Percentiles rank a stretch among this genome's conserved stretches.
phyloP scores from a whole-genome alignment of 495 filamentous ascomycete species.

The Lasiosphaeria hispida region DNA sequence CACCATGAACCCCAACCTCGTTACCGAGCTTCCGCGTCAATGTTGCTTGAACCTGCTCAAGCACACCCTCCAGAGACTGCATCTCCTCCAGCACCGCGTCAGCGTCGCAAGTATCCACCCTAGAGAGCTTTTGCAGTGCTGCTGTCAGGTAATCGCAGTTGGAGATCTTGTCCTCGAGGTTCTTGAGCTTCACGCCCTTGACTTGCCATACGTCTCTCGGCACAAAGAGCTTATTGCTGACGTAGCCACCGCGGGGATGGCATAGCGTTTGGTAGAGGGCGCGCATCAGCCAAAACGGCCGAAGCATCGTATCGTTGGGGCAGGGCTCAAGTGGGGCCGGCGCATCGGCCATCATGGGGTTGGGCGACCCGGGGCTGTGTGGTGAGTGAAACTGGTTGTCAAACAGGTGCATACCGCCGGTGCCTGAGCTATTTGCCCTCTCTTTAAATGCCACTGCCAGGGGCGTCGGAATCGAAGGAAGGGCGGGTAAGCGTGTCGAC shows the following conservation, averaged over 20 bases:
- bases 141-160: constrained; percentile 90
- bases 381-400: constrained; percentile 79
- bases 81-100: constrained; percentile 93
- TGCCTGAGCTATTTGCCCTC: constrained; percentile 48
- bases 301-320: constrained; percentile 77
- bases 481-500: constrained; percentile 39
- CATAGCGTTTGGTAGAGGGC: constrained; percentile 88
- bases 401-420: constrained; percentile 77
- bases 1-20: constrained; percentile 81
- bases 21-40: constrained; percentile 81
- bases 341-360: constrained; percentile 47
- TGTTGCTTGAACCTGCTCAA: constrained; percentile 77
- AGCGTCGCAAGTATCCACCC: constrained; percentile 83
- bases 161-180: constrained; percentile 90
- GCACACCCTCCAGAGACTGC: constrained; percentile 81
- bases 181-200: constrained; percentile 88
- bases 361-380: constrained; percentile 63
- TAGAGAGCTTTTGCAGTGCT: constrained; percentile 75
- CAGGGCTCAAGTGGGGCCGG: constrained; percentile 87
- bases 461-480: constrained; percentile 70
- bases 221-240: constrained; percentile 86
- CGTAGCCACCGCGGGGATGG: constrained; percentile 86
- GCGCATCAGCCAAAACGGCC: constrained; percentile 96
- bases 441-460: constrained; percentile 56
- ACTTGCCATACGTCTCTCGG: constrained; percentile 92